These are phyloP conservation scores for Quercus robur DNA, from an alignment of 306 rosid genomes.

Conservation along the genomic window DNA sequence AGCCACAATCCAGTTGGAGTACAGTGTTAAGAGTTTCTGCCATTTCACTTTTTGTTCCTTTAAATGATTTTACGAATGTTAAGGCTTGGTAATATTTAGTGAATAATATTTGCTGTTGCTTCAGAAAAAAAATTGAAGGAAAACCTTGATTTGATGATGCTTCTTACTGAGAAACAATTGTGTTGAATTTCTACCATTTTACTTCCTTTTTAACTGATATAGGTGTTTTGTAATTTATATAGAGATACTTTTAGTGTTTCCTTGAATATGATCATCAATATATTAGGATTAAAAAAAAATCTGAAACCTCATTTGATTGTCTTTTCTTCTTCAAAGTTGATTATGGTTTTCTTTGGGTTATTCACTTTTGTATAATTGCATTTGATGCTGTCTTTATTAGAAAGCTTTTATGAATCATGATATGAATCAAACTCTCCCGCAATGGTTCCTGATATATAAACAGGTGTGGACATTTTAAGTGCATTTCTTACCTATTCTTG, in stretches of 20 bases:
- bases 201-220: not conserved
- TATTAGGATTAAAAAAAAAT: too few species aligned
- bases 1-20: not conserved
- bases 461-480: not conserved
- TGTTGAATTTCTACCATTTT: not conserved
- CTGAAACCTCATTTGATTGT: too few species aligned
- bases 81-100: not conserved
- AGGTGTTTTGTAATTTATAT: not conserved
- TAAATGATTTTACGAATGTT: not conserved
- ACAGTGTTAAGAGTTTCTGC: not conserved
- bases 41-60: not conserved
- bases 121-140: not conserved
- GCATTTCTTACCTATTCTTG: not conserved
- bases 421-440: not conserved
- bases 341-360: too few species aligned
- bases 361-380: not conserved
- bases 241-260: not conserved
- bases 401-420: not conserved
- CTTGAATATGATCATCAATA: too few species aligned
- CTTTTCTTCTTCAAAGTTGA: too few species aligned
- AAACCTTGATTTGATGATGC: not conserved
- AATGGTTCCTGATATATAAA: not conserved
- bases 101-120: not conserved
- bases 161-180: not conserved
- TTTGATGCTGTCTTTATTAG: not conserved